Conservation (phyloP, 2,329 filamentous ascomycete genomes). For the Hypoxylon sp. region DNA sequence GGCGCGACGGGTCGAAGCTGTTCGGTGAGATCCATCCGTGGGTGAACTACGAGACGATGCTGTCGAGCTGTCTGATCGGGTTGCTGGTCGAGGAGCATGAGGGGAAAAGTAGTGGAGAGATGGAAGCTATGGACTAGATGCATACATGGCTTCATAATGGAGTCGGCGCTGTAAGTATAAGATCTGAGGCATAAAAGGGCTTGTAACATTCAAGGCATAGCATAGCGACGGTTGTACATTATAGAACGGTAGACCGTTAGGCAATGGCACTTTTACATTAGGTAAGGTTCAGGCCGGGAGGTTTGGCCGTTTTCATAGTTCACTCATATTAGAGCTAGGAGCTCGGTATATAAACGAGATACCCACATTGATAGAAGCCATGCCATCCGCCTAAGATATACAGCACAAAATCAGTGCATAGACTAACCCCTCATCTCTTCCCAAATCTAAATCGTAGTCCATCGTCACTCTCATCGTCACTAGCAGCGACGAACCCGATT, state of each 20-base stretch:
- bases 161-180: background rate
- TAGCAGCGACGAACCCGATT: constrained; percentile 44
- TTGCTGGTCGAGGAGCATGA: constrained; percentile 70
- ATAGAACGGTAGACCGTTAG: constrained; percentile 19
- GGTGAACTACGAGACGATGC: constrained; percentile 80
- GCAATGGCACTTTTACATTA: background rate
- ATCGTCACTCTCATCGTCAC: constrained; percentile 66
- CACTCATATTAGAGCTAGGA: constrained; percentile 9
- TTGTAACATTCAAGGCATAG: constrained; percentile 18
- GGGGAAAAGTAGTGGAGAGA: constrained; percentile 50
- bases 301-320: constrained; percentile 5
- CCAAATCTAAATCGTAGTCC: constrained; percentile 70
- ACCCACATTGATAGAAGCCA: constrained; percentile 28
- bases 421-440: constrained; percentile 55
- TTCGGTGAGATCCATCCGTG: constrained; percentile 78
- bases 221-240: constrained; percentile 21
- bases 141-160: background rate
- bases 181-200: background rate
- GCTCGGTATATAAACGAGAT: constrained; percentile 32
- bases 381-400: background rate
- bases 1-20: constrained; percentile 71
- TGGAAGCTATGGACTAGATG: constrained; percentile 73
- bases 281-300: constrained; percentile 2
- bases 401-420: background rate
- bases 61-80: constrained; percentile 72